Base-by-base conservation (phyloP, 2,329 filamentous ascomycete genomes). In the Hypoxylon sp. region DNA sequence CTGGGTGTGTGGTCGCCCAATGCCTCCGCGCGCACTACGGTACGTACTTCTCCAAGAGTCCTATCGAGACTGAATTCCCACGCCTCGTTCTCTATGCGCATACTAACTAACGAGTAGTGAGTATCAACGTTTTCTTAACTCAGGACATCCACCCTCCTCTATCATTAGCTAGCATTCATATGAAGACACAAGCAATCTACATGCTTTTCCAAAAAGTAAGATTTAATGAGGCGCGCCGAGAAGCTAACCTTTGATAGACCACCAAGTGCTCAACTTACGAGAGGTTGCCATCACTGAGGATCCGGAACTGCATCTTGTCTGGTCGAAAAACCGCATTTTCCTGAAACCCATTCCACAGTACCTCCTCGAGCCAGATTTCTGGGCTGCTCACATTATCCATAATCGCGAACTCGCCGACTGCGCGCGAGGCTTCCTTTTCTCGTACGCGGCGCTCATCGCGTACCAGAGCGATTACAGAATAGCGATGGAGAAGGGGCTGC, bases 341-440 rank as follows among this genome's bases (percentile, higher is more conserved):
- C 50, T 83, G 10, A 83, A 83, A 63, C 81, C 82, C 0, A 65
- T 83, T 1, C 84, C 84, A 0, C 62, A 73, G 1, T 85, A 79
- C 53, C 75, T 85, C 0, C 74, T 84, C 0, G 76, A 75, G 30
- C 74, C 76, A 10, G 61, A 72, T 13, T 79, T 83, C 70, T 82
- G 82, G 82, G 72, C 64, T 3, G 50, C 54, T 6, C 70, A 77
- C 56, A 64, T 77, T 17, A 40, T 75, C 13, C 67, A 46, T 11
- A 64, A 73, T 10, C 64, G 54, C 49, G 68, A 79, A 11, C 73
- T 82, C 13, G 66, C 68, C 50, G 63, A 67, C 20, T 77, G 75
- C 57, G 81, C 79, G 8, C 75, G 76, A 17, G 81, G 81, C 1
- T 81, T 82, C 42, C 74, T 83, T 8, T 79, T 76, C 68, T 80